A percentile compares a stretch with the other conserved stretches of the same genome.
Evolutionary conservation across 1,284 basidiomycete species (phyloP).

Genomic region (Cryptococcus jaspeensis): DNA sequence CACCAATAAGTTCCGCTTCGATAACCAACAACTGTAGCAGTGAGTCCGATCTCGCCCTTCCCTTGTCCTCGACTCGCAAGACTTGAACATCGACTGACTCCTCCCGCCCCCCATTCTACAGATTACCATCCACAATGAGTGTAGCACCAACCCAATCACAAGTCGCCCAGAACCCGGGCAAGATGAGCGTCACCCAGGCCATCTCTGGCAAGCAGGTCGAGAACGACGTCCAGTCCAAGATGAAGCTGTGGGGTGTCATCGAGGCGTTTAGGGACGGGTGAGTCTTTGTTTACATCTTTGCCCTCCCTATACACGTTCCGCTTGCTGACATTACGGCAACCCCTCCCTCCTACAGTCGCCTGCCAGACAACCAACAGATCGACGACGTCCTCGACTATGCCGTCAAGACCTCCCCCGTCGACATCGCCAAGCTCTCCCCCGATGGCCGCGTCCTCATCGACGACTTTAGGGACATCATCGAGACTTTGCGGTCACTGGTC

Average conservation of each 20-base stretch:
- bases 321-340: not conserved
- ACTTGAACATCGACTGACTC: no score
- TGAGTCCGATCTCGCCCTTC: no score
- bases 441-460: slow-evolving; percentile 74
- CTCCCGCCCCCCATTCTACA: not conserved
- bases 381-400: slow-evolving; percentile 70
- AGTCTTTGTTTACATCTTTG: slow-evolving; percentile 14
- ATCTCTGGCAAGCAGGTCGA: slow-evolving; percentile 45
- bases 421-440: slow-evolving; percentile 64
- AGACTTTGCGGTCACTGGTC: slow-evolving; percentile 62
- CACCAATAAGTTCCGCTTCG: no score
- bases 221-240: slow-evolving; percentile 51
- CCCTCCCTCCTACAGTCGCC: slow-evolving; percentile 50
- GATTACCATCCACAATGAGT: slow-evolving; percentile 17
- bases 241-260: slow-evolving; percentile 69
- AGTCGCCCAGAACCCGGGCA: slow-evolving; percentile 39
- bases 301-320: no score
- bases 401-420: slow-evolving; percentile 65
- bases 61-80: no score
- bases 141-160: slow-evolving; percentile 24
- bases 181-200: slow-evolving; percentile 47
- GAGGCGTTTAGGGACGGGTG: slow-evolving; percentile 71
- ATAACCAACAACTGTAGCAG: no score
- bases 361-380: slow-evolving; percentile 78
- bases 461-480: slow-evolving; percentile 55